phyloP scores from a whole-genome alignment of 2,329 filamentous ascomycete genomes.

The Coniosporium tulheliwenetii region DNA sequence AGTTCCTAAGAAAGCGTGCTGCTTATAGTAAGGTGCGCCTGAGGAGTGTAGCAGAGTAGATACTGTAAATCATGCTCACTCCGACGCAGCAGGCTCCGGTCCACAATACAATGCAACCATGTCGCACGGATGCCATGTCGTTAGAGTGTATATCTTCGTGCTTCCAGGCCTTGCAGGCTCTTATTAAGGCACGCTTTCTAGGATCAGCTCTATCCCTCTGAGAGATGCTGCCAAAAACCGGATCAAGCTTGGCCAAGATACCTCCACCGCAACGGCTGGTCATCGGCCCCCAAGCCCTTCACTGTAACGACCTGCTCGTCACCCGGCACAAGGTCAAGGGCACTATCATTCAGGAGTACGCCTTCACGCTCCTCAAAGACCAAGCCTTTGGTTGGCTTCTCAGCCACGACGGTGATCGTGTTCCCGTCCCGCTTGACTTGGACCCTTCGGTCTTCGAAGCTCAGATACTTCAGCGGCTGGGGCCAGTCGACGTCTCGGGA shows the following conservation, averaged over 20 bases:
- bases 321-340: conserved; percentile 42
- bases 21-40: no score
- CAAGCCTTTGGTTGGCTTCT: conserved; percentile 42
- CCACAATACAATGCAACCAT: no score
- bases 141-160: no score
- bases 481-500: conserved; percentile 45
- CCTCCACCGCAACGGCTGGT: conserved; percentile 25
- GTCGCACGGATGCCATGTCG: no score
- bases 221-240: no score
- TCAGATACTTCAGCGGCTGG: conserved; percentile 43
- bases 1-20: no score
- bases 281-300: conserved; percentile 21
- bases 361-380: conserved; percentile 43
- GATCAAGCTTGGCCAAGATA: conserved; percentile 19
- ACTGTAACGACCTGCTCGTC: conserved; percentile 35
- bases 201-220: no score
- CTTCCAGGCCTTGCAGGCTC: no score
- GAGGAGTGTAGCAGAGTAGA: no score
- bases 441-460: conserved; percentile 34
- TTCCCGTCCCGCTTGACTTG: conserved; percentile 22
- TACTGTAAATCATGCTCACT: no score
- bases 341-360: conserved; percentile 38
- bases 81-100: no score
- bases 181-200: no score
- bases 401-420: conserved; percentile 28